These are phyloP conservation scores for Xylaria acuta DNA, from an alignment of 495 filamentous ascomycete genomes.

Conservation along the genomic window DNA sequence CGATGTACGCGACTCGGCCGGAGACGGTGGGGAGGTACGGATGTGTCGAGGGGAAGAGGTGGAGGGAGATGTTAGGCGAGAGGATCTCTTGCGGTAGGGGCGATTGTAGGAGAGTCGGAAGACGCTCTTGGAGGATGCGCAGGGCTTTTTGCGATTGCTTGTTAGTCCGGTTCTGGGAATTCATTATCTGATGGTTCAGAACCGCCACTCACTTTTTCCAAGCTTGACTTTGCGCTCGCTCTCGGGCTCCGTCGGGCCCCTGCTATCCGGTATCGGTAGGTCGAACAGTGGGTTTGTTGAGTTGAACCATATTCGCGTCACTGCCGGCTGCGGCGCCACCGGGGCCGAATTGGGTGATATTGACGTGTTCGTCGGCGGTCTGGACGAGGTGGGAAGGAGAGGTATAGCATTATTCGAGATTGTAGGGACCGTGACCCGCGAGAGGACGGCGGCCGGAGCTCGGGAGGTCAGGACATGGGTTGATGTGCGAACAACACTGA, in stretches of 20 bases:
- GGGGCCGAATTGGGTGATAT: neutral
- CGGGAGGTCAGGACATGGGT: slow-evolving; percentile 35
- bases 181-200: neutral
- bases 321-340: slow-evolving; percentile 29
- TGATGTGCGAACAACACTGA: slow-evolving; percentile 38
- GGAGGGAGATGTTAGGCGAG: slow-evolving; percentile 85
- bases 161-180: slow-evolving; percentile 16
- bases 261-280: slow-evolving; percentile 23
- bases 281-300: slow-evolving; percentile 38
- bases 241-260: slow-evolving; percentile 56
- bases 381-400: slow-evolving; percentile 14
- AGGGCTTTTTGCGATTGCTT: slow-evolving; percentile 63
- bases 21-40: slow-evolving; percentile 92
- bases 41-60: slow-evolving; percentile 96
- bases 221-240: slow-evolving; percentile 82
- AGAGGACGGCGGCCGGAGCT: slow-evolving; percentile 30
- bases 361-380: slow-evolving; percentile 21
- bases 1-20: slow-evolving; percentile 87
- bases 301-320: slow-evolving; percentile 45
- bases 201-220: slow-evolving; percentile 75
- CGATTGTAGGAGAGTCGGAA: slow-evolving; percentile 85
- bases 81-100: slow-evolving; percentile 85
- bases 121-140: slow-evolving; percentile 80
- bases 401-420: slow-evolving; percentile 19
- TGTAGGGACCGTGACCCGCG: slow-evolving; percentile 23